phyloP scores from a whole-genome alignment of 768 basidiomycete species.

The Serendipita sp. region DNA sequence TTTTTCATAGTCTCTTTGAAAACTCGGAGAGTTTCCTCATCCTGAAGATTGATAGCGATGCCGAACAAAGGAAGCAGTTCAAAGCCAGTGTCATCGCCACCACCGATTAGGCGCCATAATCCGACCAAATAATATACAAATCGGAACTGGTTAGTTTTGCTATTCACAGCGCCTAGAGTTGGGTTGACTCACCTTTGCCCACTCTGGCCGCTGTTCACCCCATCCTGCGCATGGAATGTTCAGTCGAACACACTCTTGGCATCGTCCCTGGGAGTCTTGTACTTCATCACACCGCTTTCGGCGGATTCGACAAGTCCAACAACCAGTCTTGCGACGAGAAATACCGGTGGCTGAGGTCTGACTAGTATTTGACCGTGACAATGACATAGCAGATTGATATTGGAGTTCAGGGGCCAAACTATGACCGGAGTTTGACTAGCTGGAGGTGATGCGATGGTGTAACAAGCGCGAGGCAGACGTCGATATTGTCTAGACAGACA shows the following conservation, averaged over 20 bases:
- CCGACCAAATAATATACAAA: not conserved
- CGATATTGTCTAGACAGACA: too few relatives aligned
- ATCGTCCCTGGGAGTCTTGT: not conserved
- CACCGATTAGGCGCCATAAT: not conserved
- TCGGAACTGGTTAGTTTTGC: not conserved
- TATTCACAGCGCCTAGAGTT: not conserved
- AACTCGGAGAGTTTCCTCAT: constrained; percentile 3
- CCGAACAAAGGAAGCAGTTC: not conserved
- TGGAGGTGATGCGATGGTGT: too few relatives aligned
- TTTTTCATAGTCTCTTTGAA: not conserved
- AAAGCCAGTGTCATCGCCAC: not conserved
- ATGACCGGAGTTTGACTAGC: too few relatives aligned
- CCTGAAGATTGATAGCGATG: not conserved
- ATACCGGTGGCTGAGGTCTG: not conserved
- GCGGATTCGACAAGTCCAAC: not conserved
- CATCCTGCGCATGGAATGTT: constrained; percentile 2
- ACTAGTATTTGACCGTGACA: not conserved
- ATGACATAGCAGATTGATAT: not conserved
- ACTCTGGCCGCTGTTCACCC: not conserved
- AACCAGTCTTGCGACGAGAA: not conserved
- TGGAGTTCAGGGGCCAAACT: not conserved
- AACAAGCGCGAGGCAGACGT: too few relatives aligned
- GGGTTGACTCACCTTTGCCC: not conserved
- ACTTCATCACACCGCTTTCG: constrained; percentile 4
- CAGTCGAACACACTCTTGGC: not conserved